phyloP scores from a whole-genome alignment of 176 grass and related monocot species.

The Triticum dicoccoides region DNA sequence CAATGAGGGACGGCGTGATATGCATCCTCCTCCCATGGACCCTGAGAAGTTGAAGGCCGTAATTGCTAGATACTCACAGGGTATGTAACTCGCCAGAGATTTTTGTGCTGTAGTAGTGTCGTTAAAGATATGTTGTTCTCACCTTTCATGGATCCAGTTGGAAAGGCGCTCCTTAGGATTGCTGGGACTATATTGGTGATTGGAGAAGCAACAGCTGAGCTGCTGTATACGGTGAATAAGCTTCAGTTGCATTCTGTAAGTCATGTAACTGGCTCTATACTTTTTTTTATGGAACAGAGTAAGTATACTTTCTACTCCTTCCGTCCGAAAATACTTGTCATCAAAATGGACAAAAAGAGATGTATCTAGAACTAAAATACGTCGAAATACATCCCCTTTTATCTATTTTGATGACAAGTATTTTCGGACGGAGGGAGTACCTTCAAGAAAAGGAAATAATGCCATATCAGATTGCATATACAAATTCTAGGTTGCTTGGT shows the following conservation, averaged over 20 bases:
- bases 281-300: no score
- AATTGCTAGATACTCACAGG: conserved; percentile 65
- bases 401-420: no score
- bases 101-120: not conserved
- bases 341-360: no score
- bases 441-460: not conserved
- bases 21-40: conserved; percentile 50
- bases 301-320: not conserved
- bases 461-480: not conserved
- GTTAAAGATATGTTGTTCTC: not conserved
- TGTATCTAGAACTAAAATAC: no score
- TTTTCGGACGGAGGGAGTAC: not conserved
- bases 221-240: conserved; percentile 63
- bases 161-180: conserved; percentile 52
- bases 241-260: conserved; percentile 77
- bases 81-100: conserved; percentile 33
- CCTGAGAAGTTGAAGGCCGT: conserved; percentile 75
- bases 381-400: no score
- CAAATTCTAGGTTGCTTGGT: not conserved
- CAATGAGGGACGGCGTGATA: conserved; percentile 61
- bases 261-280: conserved; percentile 1
- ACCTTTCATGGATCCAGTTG: conserved; percentile 56
- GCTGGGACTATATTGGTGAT: conserved; percentile 78
- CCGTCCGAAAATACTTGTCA: no score
- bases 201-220: conserved; percentile 56